Evolutionary conservation across 176 grass and related monocot genomes (phyloP), one percentile per base, ranked within the genome.

Genomic region (Puya raimondii): DNA sequence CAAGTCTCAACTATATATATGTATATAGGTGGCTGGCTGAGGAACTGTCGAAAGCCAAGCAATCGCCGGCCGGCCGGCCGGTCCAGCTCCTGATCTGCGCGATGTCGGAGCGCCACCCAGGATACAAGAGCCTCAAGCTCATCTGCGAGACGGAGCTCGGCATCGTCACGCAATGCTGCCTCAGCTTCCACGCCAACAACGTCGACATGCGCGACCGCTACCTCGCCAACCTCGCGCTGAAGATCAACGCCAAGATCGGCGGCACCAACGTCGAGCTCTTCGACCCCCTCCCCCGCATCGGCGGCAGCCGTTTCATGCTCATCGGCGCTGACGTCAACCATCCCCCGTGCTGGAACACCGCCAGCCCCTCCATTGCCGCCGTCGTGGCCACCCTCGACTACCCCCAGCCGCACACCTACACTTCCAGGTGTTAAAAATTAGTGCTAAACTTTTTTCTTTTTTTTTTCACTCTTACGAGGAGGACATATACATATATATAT

Each of bases 241-340:
- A 89, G 82, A 82, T 89, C 50, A 89, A 89, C 14, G 72, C 67
- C 48, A 85, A 89, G 82, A 75, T 89, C 6, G 87, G 87, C 7
- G 87, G 87, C 23, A 85, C 73, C 65, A 85, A 85, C 23, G 10
- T 85, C 7, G 71, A 85, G 69, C 79, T 89, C 11, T 85, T 10
- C 23, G 74, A 72, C 17, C 4, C 68, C 12, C 67, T 89, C 51
- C 87, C 87, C 9, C 75, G 54, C 51, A 14, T 89, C 15, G 13
- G 29, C 12, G 79, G 51, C 16, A 21, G 3, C 18, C 72, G 67
- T 2, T 89, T 79, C 79, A 89, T 85, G 86, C 69, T 89, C 82
- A 85, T 89, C 15, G 86, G 82, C 14, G 79, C 82, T 2, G 87
- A 89, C 9, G 82, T 89, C 68, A 89, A 89, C 71, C 82, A 89